phyloP scores from a whole-genome alignment of 805 yeast species.

The Starmerella potacharoeniae region DNA sequence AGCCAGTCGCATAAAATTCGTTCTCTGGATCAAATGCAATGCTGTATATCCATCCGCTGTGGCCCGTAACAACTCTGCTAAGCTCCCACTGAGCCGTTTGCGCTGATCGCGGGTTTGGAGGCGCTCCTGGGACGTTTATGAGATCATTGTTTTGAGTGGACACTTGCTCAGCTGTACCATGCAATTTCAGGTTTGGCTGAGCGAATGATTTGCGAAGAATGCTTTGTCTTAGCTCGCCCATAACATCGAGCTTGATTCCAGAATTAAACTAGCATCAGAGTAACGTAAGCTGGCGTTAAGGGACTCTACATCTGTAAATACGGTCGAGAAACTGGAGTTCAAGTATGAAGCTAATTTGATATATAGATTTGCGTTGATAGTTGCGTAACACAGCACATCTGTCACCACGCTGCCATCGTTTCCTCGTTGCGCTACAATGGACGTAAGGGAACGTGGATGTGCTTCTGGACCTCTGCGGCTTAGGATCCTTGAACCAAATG shows the following conservation, averaged over 20 bases:
- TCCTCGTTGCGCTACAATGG: too few species aligned
- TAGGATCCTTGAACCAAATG: too few species aligned
- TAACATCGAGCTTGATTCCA: neutral
- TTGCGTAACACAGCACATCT: too few species aligned
- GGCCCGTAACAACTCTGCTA: constrained; percentile 55
- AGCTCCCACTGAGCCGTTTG: neutral
- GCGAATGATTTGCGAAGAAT: constrained; percentile 1
- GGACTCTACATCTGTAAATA: too few species aligned
- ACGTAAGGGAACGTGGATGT: too few species aligned
- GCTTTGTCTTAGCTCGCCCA: constrained; percentile 3
- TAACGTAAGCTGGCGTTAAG: neutral
- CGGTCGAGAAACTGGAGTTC: too few species aligned
- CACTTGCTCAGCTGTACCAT: neutral
- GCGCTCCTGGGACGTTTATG: neutral
- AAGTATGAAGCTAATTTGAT: too few species aligned
- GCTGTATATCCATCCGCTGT: constrained; percentile 86
- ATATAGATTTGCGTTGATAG: too few species aligned
- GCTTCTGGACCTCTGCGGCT: too few species aligned
- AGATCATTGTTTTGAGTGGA: neutral
- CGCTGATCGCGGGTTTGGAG: neutral
- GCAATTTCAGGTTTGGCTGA: neutral
- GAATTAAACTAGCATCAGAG: neutral
- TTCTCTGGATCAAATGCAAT: constrained; percentile 75
- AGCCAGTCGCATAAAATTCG: constrained; percentile 86
- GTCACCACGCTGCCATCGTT: too few species aligned